Evolutionary conservation across 768 basidiomycete genomes (phyloP).

Genomic region (Tephrocybe rancida): DNA sequence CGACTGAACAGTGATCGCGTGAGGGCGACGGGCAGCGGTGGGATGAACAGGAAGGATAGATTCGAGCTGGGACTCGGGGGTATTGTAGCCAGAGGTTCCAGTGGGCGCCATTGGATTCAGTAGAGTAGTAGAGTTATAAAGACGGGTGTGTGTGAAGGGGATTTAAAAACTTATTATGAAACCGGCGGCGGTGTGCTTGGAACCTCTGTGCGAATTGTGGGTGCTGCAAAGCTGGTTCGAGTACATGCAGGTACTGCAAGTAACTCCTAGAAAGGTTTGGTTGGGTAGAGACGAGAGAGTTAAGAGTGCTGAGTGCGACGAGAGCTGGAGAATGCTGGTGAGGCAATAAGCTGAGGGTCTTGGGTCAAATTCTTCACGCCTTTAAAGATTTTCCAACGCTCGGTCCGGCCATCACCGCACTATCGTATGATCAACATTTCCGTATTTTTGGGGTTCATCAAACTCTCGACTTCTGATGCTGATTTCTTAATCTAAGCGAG

Average conservation of each 20-base stretch:
- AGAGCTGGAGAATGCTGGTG: no score
- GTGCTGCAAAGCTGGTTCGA: slow-evolving; percentile 90
- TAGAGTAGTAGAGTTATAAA: slow-evolving; percentile 8
- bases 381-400: slow-evolving; percentile 16
- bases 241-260: slow-evolving; percentile 81
- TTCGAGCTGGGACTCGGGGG: slow-evolving; percentile 74
- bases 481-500: neutral
- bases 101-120: slow-evolving; percentile 54
- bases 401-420: slow-evolving; percentile 4
- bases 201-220: slow-evolving; percentile 89
- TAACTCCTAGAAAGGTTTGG: slow-evolving; percentile 23
- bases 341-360: slow-evolving; percentile 3
- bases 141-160: slow-evolving; percentile 28
- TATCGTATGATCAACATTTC: slow-evolving; percentile 7
- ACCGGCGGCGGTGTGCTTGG: slow-evolving; percentile 78
- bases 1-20: slow-evolving; percentile 79
- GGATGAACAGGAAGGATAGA: slow-evolving; percentile 77
- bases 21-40: slow-evolving; percentile 77
- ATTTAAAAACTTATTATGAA: slow-evolving; percentile 55
- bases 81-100: slow-evolving; percentile 68
- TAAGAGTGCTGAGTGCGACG: neutral
- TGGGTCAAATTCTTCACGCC: slow-evolving; percentile 1
- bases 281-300: slow-evolving; percentile 8
- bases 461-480: neutral
- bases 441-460: slow-evolving; percentile 2